Base-by-base conservation (phyloP, 1,284 basidiomycete genomes). In the Trichosporon faecale region DNA sequence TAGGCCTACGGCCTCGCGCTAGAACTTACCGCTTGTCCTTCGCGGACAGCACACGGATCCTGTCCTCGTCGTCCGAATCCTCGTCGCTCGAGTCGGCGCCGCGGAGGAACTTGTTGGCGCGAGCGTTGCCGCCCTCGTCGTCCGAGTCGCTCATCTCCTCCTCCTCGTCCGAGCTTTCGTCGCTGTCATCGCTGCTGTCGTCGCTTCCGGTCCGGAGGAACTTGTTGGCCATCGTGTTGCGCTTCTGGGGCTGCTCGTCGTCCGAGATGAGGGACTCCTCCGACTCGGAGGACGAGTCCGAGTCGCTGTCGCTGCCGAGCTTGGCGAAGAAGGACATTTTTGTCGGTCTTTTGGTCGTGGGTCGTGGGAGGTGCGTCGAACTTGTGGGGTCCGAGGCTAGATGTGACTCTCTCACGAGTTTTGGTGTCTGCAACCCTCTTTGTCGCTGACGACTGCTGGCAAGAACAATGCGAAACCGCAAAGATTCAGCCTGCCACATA, bases 21-120 rank as follows among this genome's bases (percentile, higher is more conserved):
- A 44, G 6, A 18, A 76, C 80, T 64, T 25, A 81, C 78, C 83
- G 76, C 77, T 85, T 85, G 76, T 85, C 83, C 76, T 83, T 84
- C 25, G 84, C 84, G 67, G 74, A 77, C 73, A 84, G 76, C 49
- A 85, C 82, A 25, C 70, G 69, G 64, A 82, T 76, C 23, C 78
- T 81, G 72, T 83, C 84, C 69, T 82, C 82, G 63, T 82, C 82
- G 60, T 83, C 81, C 16, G 76, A 76, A 18, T 81, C 80, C 55
- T 83, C 81, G 57, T 84, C 83, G 27, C 73, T 77, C 12, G 77
- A 78, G 64, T 74, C 80, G 35, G 79, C 81, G 61, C 74, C 81
- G 70, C 76, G 78, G 74, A 83, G 79, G 80, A 84, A 84, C 55
- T 73, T 74, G 74, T 79, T 81, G 33, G 81, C 81, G 31, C 61